These are phyloP conservation scores for Themeda triandra DNA, from an alignment of 176 grass and related monocot species.

Conservation along the genomic window DNA sequence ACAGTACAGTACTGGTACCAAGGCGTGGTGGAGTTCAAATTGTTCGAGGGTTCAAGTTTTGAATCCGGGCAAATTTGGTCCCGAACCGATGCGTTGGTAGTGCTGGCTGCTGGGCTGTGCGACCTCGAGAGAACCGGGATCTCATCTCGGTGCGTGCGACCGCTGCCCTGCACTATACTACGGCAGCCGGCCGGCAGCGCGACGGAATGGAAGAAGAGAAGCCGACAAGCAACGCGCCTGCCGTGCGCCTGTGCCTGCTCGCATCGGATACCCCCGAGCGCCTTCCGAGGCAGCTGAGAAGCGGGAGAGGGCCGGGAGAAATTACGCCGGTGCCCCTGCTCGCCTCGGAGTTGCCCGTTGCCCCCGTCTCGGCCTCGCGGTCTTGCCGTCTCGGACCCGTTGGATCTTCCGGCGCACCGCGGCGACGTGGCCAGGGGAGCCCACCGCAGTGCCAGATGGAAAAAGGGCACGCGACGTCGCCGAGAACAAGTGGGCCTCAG, in stretches of 20 bases:
- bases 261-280: slow-evolving; percentile 42
- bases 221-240: slow-evolving; percentile 10
- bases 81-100: not conserved
- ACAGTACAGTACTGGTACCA: not conserved
- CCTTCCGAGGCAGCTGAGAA: not conserved
- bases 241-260: slow-evolving; percentile 6
- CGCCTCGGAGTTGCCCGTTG: no score
- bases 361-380: no score
- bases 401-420: not conserved
- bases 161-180: not conserved
- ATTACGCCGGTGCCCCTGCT: not conserved
- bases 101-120: not conserved
- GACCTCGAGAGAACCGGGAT: not conserved
- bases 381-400: no score
- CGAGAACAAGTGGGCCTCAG: not conserved
- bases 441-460: not conserved
- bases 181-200: not conserved
- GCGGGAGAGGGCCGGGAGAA: not conserved
- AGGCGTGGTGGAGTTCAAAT: not conserved
- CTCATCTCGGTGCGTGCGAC: not conserved
- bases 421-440: no score
- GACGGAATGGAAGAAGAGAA: slow-evolving; percentile 22
- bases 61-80: not conserved
- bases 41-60: not conserved
- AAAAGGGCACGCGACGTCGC: not conserved